Base-by-base conservation (phyloP, 2,329 filamentous ascomycete species). In the Fusarium illudens region DNA sequence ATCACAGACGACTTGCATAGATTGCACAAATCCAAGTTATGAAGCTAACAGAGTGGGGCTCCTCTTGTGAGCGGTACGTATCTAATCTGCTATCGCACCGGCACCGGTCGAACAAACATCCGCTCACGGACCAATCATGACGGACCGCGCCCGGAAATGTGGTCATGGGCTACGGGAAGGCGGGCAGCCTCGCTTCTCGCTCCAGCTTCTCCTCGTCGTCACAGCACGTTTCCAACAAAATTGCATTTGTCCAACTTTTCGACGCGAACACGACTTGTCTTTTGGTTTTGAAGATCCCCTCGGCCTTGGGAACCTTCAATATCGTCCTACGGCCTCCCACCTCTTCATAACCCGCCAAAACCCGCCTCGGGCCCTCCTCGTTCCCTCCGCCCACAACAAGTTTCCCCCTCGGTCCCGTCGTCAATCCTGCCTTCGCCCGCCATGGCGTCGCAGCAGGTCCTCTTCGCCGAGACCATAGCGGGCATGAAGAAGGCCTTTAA, bases 401-500 rank as follows among this genome's bases (percentile, higher is more conserved):
- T 49, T 49, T 39, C 50, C 33, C 46, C 48, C 52, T 65, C 57
- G 48, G 51, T 37, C 56, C 60, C 44, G 42, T 60, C 62, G 49
- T 55, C 64, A 63, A 56, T 59, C 57, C 53, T 54, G 37, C 30
- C 46, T 39, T 44, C 48, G 57, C 62, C 70, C 62, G 67, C 64
- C 71, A 83, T 83, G 80, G 79, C 81, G 60, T 78, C 79, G 58
- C 87, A 90, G 73, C 88, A 90, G 73, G 81, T 88, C 39, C 80
- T 90, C 60, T 87, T 91, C 74, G 84, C 87, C 65, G 88, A 91
- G 74, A 91, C 89, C 19, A 88, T 91, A 75, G 83, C 84, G 70
- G 87, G 84, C 54, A 89, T 92, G 85, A 91, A 89, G 73, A 88
- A 89, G 78, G 88, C 89, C 6, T 81, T 90, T 63, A 90, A 90